Base-by-base conservation (phyloP, 768 basidiomycete genomes). In the Pleurotus tuoliensis region DNA sequence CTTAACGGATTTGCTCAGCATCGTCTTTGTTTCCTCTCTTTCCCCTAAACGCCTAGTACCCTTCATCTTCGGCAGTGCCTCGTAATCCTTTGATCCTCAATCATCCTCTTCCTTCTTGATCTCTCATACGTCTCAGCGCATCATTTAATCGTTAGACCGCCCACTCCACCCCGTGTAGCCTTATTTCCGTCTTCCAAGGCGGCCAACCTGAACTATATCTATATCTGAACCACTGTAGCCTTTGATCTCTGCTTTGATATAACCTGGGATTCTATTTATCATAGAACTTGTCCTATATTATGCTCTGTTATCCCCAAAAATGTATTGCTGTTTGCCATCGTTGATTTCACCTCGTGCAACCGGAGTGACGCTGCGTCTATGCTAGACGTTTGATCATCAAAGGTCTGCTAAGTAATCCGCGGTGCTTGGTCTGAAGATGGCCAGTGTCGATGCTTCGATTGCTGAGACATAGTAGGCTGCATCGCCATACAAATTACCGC, bases 131-230 rank as follows among this genome's bases (percentile, higher is more conserved):
- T n/a, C 27, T 18, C 39, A 39, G 15, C 41, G 27, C 51, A 52
- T 30, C 37, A 13, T 30, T 22, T 40, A 52, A 39, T 22, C 20
- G 20, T 52, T 39, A 25, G 18, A 51, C 20, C 37, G n/a, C 51
- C 38, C 12, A 39, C 41, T 20, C 51, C 38, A 38, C 51, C 38
- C 51, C 13, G 30, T 52, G 51, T 52, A 52, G 34, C 51, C 51
- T 41, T 52, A 52, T 41, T 40, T 22, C 15, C 39, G n/a, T 15
- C 24, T 34, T n/a, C 13, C 15, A 15, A n/a, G 20, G 9, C 41
- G 41, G 41, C 41, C 15, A n/a, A 9, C 41, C 20, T 43, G n/a
- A 43, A n/a, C 15, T 43, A 43, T 43, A n/a, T 43, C 15, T 16
- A n/a, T 43, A 43, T 16, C 41, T 20, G 20, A n/a, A n/a, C 38